phyloP scores from a whole-genome alignment of 257 asterid species.

The Cruciata laevipes region DNA sequence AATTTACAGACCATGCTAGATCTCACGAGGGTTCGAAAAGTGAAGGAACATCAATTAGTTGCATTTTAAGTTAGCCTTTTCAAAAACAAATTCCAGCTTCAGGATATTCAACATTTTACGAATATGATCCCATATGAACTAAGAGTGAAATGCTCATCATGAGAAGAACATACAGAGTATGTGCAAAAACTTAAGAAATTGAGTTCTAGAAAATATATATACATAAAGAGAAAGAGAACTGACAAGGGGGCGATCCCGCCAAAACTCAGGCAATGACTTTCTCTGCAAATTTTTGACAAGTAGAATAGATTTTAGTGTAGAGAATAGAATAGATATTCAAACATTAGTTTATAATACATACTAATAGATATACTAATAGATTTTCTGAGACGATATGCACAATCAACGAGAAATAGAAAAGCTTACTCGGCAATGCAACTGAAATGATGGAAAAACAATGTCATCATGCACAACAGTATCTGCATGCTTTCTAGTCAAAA shows the following conservation, averaged over 20 bases:
- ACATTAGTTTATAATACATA: background rate
- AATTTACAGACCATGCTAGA: background rate
- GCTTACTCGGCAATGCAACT: constrained; percentile 87
- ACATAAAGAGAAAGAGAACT: constrained; percentile 32
- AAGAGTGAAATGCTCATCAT: too few species aligned
- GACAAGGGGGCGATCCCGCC: constrained; percentile 83
- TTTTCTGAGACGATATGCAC: background rate
- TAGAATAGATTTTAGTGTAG: background rate
- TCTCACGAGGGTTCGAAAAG: background rate
- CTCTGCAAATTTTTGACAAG: constrained; percentile 41
- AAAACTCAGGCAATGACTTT: constrained; percentile 89
- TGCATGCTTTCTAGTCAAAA: constrained; percentile 87
- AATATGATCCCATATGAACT: background rate
- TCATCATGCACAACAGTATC: constrained; percentile 68
- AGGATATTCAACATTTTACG: background rate
- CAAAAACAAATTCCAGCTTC: background rate
- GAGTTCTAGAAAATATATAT: constrained; percentile 9
- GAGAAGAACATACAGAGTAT: background rate
- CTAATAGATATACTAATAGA: constrained; percentile 2
- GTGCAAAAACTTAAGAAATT: constrained; percentile 6
- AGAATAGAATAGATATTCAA: background rate
- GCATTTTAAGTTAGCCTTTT: background rate
- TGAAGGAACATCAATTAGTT: too few species aligned
- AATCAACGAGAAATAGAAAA: background rate
- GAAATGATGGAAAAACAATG: constrained; percentile 68